Evolutionary conservation across 768 basidiomycete genomes (phyloP).

Genomic region (Lentinula edodes): DNA sequence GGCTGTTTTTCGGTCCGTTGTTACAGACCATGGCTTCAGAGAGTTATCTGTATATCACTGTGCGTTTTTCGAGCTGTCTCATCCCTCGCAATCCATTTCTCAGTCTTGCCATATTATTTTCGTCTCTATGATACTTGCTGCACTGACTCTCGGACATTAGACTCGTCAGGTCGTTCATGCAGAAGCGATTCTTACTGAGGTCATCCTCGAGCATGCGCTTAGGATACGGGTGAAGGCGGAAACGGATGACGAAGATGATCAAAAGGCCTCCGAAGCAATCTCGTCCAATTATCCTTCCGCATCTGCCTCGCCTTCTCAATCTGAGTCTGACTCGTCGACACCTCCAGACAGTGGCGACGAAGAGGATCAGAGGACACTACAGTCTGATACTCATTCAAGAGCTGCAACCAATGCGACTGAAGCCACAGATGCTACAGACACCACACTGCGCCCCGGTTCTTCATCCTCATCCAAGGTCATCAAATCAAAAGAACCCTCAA

Average conservation of each 20-base stretch:
- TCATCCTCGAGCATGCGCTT: constrained; percentile 42
- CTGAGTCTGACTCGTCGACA: not conserved
- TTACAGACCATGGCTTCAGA: constrained; percentile 40
- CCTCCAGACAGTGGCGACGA: not conserved
- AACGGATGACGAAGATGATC: constrained; percentile 1
- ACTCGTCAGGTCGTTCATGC: constrained; percentile 36
- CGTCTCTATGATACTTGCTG: not conserved
- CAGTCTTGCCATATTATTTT: not conserved
- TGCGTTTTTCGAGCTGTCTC: constrained; percentile 19
- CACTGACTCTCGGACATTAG: constrained; percentile 10
- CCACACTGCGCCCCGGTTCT: not conserved
- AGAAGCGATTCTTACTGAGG: constrained; percentile 40
- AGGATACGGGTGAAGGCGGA: constrained; percentile 58
- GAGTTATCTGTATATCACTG: constrained; percentile 48
- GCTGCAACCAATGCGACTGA: not conserved
- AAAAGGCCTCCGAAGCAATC: not conserved
- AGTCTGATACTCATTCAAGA: not conserved
- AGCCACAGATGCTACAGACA: not conserved
- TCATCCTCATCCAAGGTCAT: constrained; percentile 1
- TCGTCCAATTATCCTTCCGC: not conserved
- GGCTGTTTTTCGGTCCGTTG: constrained; percentile 44
- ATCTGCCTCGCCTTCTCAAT: not conserved
- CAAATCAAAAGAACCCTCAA: not conserved
- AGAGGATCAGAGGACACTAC: not conserved
- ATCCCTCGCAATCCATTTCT: not conserved